These are phyloP conservation scores for Parafenestella ontariensis DNA, from an alignment of 2,329 filamentous ascomycete species.

Conservation along the genomic window DNA sequence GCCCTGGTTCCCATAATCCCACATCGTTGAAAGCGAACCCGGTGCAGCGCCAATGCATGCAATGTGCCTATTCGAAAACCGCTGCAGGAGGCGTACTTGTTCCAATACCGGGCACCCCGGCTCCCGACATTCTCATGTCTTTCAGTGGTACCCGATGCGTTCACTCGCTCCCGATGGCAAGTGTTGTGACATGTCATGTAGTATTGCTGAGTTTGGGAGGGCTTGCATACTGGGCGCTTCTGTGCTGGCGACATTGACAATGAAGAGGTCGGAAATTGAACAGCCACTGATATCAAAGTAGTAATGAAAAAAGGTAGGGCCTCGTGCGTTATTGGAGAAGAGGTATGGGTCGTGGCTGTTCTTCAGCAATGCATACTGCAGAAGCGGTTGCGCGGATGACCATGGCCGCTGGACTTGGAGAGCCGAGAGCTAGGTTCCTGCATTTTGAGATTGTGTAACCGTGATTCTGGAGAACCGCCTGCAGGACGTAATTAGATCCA, in stretches of 20 bases:
- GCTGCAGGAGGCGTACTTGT: conserved; percentile 3
- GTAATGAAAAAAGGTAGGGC: neutral
- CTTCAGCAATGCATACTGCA: neutral
- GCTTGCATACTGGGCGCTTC: conserved; percentile 1
- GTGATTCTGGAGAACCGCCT: conserved; percentile 5
- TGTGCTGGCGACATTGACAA: conserved; percentile 2
- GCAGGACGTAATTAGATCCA: conserved; percentile 8
- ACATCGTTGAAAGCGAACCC: neutral
- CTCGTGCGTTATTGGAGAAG: neutral
- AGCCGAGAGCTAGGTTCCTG: conserved; percentile 8
- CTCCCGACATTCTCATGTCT: conserved; percentile 9
- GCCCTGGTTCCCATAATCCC: conserved; percentile 13
- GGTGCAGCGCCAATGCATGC: neutral
- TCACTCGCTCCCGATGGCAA: conserved; percentile 3
- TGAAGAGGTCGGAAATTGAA: neutral
- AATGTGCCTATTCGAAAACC: neutral
- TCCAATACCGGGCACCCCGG: conserved; percentile 9
- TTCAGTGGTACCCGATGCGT: neutral
- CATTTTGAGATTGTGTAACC: conserved; percentile 9
- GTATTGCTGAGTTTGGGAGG: neutral
- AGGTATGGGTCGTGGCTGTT: neutral
- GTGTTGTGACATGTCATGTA: conserved; percentile 5
- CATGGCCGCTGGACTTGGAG: neutral
- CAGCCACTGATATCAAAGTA: neutral
- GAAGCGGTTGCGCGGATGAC: conserved; percentile 2